Conservation (phyloP, 805 yeast species). For the Hyphopichia homilentoma region DNA sequence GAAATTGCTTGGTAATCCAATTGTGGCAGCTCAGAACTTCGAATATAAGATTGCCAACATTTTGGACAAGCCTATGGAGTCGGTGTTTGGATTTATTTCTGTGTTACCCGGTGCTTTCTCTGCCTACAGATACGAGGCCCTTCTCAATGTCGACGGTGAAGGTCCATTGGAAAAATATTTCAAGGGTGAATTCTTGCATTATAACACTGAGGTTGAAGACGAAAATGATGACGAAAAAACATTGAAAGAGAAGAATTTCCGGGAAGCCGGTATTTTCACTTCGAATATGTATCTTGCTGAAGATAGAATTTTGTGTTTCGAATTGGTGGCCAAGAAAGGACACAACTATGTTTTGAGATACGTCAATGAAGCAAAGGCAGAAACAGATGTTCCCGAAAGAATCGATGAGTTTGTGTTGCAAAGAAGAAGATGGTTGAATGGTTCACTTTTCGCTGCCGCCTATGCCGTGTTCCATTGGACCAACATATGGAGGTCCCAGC, state of each 20-base stretch:
- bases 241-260: constrained; percentile 34
- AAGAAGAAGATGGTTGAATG: constrained; percentile 97
- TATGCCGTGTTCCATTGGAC: constrained; percentile 83
- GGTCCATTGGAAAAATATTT: constrained; percentile 88
- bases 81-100: constrained; percentile 89
- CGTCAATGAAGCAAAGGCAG: constrained; percentile 85
- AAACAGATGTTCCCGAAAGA: constrained; percentile 95
- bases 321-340: constrained; percentile 79
- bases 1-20: constrained; percentile 63
- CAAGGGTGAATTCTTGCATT: constrained; percentile 86
- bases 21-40: constrained; percentile 94
- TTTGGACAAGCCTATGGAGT: constrained; percentile 92
- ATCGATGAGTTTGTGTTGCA: constrained; percentile 93
- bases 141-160: constrained; percentile 65
- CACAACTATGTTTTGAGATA: constrained; percentile 78
- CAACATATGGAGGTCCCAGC: constrained; percentile 86
- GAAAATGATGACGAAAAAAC: constrained; percentile 38
- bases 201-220: constrained; percentile 55
- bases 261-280: constrained; percentile 71
- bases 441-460: constrained; percentile 95
- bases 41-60: constrained; percentile 96
- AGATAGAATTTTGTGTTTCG: constrained; percentile 93
- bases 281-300: constrained; percentile 97
- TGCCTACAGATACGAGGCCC: constrained; percentile 84
- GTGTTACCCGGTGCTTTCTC: constrained; percentile 97